phyloP scores from a whole-genome alignment of 2,329 filamentous ascomycete species.

The Aureobasidium vineae region DNA sequence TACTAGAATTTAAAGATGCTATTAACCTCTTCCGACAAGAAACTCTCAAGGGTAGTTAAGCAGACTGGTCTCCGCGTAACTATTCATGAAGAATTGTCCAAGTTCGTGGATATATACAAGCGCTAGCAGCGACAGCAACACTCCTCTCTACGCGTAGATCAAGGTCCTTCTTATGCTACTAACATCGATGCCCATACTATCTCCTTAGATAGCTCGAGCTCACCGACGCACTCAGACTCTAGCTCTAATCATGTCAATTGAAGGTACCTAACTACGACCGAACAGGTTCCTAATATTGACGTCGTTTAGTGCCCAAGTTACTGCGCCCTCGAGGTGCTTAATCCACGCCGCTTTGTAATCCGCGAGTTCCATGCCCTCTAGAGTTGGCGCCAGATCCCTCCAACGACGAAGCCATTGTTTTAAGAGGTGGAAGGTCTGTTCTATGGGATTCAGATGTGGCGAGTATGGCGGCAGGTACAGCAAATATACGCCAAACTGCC shows the following conservation, averaged over 20 bases:
- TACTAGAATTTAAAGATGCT: no score
- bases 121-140: no score
- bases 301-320: not conserved
- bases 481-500: not conserved
- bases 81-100: no score
- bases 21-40: no score
- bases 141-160: no score
- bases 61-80: no score
- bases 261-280: not conserved
- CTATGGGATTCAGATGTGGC: not conserved
- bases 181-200: no score
- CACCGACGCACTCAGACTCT: no score
- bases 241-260: not conserved
- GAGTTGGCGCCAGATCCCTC: not conserved
- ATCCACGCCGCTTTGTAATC: not conserved
- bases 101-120: no score
- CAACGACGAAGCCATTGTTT: not conserved
- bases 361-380: not conserved
- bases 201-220: no score
- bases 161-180: no score
- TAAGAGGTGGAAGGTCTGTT: constrained; percentile 1
- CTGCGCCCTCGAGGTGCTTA: not conserved
- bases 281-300: not conserved
- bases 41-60: no score
- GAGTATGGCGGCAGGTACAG: not conserved